Conservation (phyloP, 148 eudicot genomes). For the Hydrangea macrophylla region DNA sequence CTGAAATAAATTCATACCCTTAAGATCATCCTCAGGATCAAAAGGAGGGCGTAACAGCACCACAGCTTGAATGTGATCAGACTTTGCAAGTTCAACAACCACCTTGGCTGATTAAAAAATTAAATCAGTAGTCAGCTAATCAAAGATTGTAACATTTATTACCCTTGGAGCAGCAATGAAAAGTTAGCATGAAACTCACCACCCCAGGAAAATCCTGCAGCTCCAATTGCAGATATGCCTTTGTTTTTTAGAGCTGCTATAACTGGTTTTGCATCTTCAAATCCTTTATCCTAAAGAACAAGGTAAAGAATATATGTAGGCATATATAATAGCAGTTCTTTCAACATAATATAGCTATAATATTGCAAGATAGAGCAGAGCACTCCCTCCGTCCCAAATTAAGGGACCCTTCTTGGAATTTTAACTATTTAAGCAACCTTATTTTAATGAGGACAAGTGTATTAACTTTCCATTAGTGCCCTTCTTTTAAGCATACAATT, state of each 20-base stretch:
- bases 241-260: slow-evolving; percentile 34
- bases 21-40: slow-evolving; percentile 36
- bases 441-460: too few species aligned
- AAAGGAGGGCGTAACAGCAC: slow-evolving; percentile 45
- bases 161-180: not conserved
- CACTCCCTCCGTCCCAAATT: too few species aligned
- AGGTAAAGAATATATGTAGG: too few species aligned
- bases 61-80: slow-evolving; percentile 44
- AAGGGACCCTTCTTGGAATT: too few species aligned
- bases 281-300: slow-evolving; percentile 39
- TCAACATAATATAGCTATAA: too few species aligned
- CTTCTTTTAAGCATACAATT: too few species aligned
- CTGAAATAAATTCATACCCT: slow-evolving; percentile 20
- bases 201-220: slow-evolving; percentile 62
- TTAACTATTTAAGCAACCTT: too few species aligned
- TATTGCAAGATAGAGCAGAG: too few species aligned
- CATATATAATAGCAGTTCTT: too few species aligned
- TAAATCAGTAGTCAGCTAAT: too few species aligned
- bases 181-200: slow-evolving; percentile 20
- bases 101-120: slow-evolving; percentile 36
- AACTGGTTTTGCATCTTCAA: slow-evolving; percentile 42
- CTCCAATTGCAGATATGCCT: slow-evolving; percentile 38
- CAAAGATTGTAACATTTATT: too few species aligned
- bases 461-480: too few species aligned
- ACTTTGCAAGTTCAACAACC: slow-evolving; percentile 40